Evolutionary conservation across 495 filamentous ascomycete genomes (phyloP).

Genomic region (Parathielavia hyrcaniae): DNA sequence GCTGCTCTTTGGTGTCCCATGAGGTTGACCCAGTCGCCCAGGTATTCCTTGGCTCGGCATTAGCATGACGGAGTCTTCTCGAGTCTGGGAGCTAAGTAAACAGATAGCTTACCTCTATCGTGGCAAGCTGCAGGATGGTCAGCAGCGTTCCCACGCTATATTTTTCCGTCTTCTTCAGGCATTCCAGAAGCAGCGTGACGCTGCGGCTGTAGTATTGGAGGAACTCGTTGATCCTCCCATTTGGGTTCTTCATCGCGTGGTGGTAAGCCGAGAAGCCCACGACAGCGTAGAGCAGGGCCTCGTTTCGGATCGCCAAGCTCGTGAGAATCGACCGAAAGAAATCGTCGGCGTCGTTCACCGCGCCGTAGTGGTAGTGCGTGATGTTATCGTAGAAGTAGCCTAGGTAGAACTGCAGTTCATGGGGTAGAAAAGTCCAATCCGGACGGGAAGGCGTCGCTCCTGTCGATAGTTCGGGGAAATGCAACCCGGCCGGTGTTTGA

Average conservation of each 20-base stretch:
- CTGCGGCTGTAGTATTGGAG: constrained; percentile 86
- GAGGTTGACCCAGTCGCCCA: constrained; percentile 90
- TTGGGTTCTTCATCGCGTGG: constrained; percentile 58
- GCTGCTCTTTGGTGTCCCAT: constrained; percentile 90
- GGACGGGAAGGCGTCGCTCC: constrained; percentile 21
- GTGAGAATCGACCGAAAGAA: constrained; percentile 69
- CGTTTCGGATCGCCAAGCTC: constrained; percentile 65
- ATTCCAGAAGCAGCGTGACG: constrained; percentile 65
- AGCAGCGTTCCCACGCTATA: constrained; percentile 71
- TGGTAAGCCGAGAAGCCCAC: constrained; percentile 92
- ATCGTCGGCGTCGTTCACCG: constrained; percentile 57
- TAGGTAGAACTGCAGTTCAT: constrained; percentile 72
- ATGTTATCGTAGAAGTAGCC: constrained; percentile 69
- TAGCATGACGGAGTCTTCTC: constrained; percentile 8
- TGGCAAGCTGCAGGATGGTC: constrained; percentile 86
- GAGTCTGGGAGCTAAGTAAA: neutral
- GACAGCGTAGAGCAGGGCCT: constrained; percentile 80
- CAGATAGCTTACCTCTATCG: constrained; percentile 71
- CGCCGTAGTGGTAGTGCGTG: constrained; percentile 71
- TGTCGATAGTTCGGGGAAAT: constrained; percentile 28
- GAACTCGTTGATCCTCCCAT: constrained; percentile 72
- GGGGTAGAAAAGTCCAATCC: constrained; percentile 50
- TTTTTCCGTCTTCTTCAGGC: constrained; percentile 60
- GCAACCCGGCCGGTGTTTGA: constrained; percentile 28
- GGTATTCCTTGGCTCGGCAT: constrained; percentile 68